phyloP scores from a whole-genome alignment of 1,284 basidiomycete species.

The Cutaneotrichosporon dermatis region DNA sequence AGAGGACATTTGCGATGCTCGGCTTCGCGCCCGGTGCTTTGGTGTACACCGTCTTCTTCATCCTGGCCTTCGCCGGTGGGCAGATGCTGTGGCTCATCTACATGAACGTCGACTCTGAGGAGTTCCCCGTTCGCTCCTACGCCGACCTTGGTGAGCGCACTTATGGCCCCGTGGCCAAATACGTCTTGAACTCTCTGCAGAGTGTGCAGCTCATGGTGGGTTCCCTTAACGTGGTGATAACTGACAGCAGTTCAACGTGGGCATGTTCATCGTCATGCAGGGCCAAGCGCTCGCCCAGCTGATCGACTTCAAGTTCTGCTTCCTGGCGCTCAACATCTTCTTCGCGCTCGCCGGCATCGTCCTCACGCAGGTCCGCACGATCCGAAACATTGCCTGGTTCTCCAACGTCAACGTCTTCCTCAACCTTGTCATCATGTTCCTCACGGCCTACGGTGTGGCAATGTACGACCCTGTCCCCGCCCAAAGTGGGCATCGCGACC shows the following conservation, averaged over 20 bases:
- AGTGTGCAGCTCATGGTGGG: constrained; percentile 9
- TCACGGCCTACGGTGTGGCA: constrained; percentile 7
- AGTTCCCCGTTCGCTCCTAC: constrained; percentile 16
- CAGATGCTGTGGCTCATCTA: constrained; percentile 21
- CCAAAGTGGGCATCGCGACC: constrained; percentile 46
- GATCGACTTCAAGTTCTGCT: constrained; percentile 16
- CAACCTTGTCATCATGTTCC: constrained; percentile 10
- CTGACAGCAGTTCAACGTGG: constrained; percentile 16
- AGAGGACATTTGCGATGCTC: constrained; percentile 33
- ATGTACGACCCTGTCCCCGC: constrained; percentile 49
- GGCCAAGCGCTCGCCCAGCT: constrained; percentile 8
- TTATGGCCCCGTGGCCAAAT: constrained; percentile 10
- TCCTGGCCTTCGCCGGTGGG: constrained; percentile 16
- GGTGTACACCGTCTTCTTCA: constrained; percentile 19
- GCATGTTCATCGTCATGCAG: constrained; percentile 9
- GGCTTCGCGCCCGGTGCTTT: constrained; percentile 26
- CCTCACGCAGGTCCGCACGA: constrained; percentile 13
- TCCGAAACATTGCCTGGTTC: constrained; percentile 12
- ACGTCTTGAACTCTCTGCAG: constrained; percentile 14
- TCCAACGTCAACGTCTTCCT: constrained; percentile 13
- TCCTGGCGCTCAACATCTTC: constrained; percentile 9
- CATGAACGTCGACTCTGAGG: constrained; percentile 17
- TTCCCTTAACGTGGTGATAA: no score
- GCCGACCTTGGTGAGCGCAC: constrained; percentile 22
- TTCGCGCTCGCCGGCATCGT: constrained; percentile 10